Evolutionary conservation across 495 filamentous ascomycete genomes (phyloP).

Genomic region (Aspergillus nidulans): DNA sequence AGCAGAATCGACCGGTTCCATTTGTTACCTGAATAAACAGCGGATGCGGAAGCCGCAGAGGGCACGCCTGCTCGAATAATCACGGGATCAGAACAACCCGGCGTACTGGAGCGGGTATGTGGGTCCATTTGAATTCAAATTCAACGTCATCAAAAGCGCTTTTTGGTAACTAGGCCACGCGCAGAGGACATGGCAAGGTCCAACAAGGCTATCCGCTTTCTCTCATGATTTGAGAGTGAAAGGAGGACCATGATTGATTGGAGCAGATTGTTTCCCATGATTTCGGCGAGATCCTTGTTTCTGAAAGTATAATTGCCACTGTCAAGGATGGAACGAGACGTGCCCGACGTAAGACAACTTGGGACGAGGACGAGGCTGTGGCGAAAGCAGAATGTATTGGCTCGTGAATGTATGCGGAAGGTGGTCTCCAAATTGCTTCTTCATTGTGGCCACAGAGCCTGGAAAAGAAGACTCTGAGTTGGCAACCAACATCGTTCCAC

Average conservation of each 20-base stretch:
- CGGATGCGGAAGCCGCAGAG: constrained; percentile 35
- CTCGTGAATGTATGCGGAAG: constrained; percentile 18
- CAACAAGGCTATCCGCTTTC: constrained; percentile 3
- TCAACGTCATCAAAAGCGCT: constrained; percentile 32
- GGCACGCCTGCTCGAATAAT: constrained; percentile 37
- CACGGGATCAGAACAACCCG: constrained; percentile 43
- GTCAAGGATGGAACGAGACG: constrained; percentile 19
- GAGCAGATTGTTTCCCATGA: constrained; percentile 22
- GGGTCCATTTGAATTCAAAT: constrained; percentile 41
- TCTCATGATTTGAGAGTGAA: constrained; percentile 4
- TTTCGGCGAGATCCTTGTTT: constrained; percentile 33
- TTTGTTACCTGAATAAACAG: constrained; percentile 34
- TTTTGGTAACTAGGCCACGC: background rate
- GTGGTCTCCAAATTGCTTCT: constrained; percentile 18
- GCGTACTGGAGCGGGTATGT: constrained; percentile 37
- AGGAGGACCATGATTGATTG: constrained; percentile 20
- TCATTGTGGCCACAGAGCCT: constrained; percentile 23
- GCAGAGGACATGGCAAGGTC: background rate
- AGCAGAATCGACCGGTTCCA: constrained; percentile 23
- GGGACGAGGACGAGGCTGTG: constrained; percentile 28
- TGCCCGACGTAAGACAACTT: constrained; percentile 28
- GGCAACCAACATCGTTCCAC: constrained; percentile 34
- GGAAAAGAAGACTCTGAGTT: constrained; percentile 29
- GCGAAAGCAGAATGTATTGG: constrained; percentile 25
- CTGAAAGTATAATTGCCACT: constrained; percentile 24